Percentiles rank a stretch among this genome's conserved stretches.
These are phyloP conservation scores for Fibroporia radiculosa DNA, from an alignment of 768 basidiomycete genomes.

Conservation along the genomic window DNA sequence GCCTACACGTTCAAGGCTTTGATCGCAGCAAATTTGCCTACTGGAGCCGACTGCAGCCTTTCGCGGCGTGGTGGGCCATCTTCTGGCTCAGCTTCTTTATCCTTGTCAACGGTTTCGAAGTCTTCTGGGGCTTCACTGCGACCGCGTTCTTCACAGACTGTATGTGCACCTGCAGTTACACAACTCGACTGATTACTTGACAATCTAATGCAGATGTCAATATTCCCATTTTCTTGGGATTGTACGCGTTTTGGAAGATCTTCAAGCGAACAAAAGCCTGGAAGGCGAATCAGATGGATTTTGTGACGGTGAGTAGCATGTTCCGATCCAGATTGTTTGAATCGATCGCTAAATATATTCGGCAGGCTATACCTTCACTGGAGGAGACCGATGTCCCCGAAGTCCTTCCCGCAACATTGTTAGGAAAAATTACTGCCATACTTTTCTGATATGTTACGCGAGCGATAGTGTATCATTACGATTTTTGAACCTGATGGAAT, in stretches of 20 bases:
- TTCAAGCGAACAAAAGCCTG: conserved; percentile 34
- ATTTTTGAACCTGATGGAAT: no score
- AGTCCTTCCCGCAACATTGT: conserved; percentile 39
- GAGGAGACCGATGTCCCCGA: conserved; percentile 61
- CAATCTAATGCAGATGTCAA: conserved; percentile 28
- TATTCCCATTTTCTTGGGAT: conserved; percentile 40
- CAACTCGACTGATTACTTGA: not conserved
- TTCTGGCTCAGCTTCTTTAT: conserved; percentile 58
- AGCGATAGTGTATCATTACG: no score
- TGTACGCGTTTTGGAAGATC: conserved; percentile 39
- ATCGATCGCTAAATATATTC: not conserved
- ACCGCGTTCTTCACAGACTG: conserved; percentile 43
- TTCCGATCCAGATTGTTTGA: not conserved
- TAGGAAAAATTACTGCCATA: conserved; percentile 39
- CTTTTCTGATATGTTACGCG: no score
- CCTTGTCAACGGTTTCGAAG: conserved; percentile 43
- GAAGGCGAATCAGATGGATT: conserved; percentile 61
- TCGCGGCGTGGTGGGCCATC: conserved; percentile 69
- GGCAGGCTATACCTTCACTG: conserved; percentile 54
- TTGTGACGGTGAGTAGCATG: conserved; percentile 40
- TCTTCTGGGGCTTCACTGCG: conserved; percentile 58
- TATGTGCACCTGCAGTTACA: conserved; percentile 17
- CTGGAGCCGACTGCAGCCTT: conserved; percentile 59
- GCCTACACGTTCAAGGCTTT: conserved; percentile 73
- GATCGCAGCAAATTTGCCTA: conserved; percentile 69